A percentile compares a stretch with the other conserved stretches of the same genome.
Evolutionary conservation across 2,329 filamentous ascomycete genomes (phyloP).

Genomic region (Capronia coronata): DNA sequence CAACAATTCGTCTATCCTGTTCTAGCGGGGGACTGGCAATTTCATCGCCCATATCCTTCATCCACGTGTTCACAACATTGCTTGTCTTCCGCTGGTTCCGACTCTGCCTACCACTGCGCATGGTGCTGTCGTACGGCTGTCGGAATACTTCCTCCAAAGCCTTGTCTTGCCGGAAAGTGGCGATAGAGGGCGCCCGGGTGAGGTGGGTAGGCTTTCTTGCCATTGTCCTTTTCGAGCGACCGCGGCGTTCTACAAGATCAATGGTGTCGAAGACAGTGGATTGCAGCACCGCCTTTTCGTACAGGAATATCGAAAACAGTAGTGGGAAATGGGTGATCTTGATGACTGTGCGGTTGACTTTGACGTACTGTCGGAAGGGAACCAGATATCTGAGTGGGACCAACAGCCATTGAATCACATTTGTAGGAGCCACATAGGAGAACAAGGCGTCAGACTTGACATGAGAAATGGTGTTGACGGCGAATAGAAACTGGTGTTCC

Average conservation of each 20-base stretch:
- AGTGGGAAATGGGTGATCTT: constrained; percentile 86
- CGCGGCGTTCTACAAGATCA: constrained; percentile 71
- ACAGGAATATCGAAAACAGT: constrained; percentile 76
- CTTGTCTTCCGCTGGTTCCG: constrained; percentile 66
- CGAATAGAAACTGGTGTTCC: constrained; percentile 87
- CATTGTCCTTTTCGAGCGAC: constrained; percentile 45
- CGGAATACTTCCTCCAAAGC: constrained; percentile 89
- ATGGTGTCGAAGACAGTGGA: constrained; percentile 72
- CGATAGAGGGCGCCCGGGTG: constrained; percentile 76
- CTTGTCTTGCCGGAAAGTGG: constrained; percentile 81
- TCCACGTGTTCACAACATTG: constrained; percentile 82
- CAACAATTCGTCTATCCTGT: constrained; percentile 53
- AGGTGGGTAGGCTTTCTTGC: constrained; percentile 57
- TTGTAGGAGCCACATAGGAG: constrained; percentile 85
- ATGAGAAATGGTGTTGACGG: constrained; percentile 95
- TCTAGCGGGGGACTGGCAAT: constrained; percentile 53
- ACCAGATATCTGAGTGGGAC: constrained; percentile 76
- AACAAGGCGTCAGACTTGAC: constrained; percentile 97
- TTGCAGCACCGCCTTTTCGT: constrained; percentile 74
- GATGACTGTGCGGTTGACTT: constrained; percentile 82
- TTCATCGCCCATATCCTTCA: constrained; percentile 60
- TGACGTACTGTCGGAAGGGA: constrained; percentile 73
- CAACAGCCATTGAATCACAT: constrained; percentile 83
- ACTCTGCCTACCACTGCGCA: constrained; percentile 54
- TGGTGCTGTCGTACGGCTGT: constrained; percentile 58